Evolutionary conservation across 75 land plant species (phyloP).

Genomic region (Cupressus sempervirens): DNA sequence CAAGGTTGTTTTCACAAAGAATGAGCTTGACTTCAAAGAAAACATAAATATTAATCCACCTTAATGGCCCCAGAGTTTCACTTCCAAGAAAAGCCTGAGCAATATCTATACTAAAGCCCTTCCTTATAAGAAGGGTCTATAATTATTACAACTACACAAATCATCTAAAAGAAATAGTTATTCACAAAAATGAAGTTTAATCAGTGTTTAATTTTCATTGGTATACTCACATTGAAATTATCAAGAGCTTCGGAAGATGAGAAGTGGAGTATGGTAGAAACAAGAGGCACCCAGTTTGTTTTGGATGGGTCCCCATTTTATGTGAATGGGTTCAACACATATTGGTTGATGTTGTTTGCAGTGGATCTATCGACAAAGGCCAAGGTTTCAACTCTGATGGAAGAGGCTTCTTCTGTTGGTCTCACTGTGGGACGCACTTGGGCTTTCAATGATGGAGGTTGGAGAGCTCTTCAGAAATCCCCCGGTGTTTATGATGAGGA

Average conservation of each 20-base stretch:
- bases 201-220: too few relatives aligned
- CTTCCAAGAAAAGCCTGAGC: too few relatives aligned
- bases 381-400: slow-evolving; percentile 1
- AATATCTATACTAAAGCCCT: too few relatives aligned
- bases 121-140: too few relatives aligned
- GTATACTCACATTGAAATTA: too few relatives aligned
- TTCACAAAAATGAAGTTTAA: too few relatives aligned
- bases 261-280: slow-evolving; percentile 14
- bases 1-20: too few relatives aligned
- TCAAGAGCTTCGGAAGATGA: background rate
- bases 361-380: slow-evolving; percentile 14
- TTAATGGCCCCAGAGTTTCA: too few relatives aligned
- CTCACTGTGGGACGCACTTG: slow-evolving; percentile 31
- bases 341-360: slow-evolving; percentile 31
- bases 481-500: slow-evolving; percentile 28
- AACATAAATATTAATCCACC: too few relatives aligned
- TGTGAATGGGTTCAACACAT: slow-evolving; percentile 37
- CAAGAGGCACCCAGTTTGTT: slow-evolving; percentile 12
- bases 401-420: slow-evolving; percentile 16
- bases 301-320: slow-evolving; percentile 21
- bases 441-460: slow-evolving; percentile 35
- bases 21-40: too few relatives aligned
- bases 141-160: too few relatives aligned
- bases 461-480: slow-evolving; percentile 25
- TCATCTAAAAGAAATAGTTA: too few relatives aligned